Percentiles rank a stretch among this genome's conserved stretches.
Conservation (phyloP, 1,284 basidiomycete genomes). For the Heterobasidion occidentale region DNA sequence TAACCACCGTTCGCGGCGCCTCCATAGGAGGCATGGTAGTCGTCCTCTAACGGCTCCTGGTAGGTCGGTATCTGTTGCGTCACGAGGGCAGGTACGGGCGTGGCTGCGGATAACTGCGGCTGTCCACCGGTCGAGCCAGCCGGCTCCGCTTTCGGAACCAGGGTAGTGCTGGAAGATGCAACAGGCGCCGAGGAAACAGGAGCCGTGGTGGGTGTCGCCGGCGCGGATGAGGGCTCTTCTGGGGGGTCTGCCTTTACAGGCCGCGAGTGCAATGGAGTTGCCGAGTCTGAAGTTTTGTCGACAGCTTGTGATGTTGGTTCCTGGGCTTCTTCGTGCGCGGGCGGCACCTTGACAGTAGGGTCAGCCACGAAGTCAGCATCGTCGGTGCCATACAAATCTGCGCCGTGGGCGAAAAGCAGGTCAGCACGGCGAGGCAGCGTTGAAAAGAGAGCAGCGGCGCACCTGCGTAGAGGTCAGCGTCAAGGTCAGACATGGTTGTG, state of each 20-base stretch:
- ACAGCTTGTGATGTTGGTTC: slow-evolving; percentile 17
- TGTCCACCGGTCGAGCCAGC: slow-evolving; percentile 1
- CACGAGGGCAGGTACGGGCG: slow-evolving; percentile 12
- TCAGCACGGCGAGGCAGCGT: slow-evolving; percentile 4
- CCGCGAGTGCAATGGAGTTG: background rate
- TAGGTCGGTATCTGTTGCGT: slow-evolving; percentile 72
- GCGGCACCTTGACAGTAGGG: slow-evolving; percentile 26
- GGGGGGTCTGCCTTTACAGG: slow-evolving; percentile 13
- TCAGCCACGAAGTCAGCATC: slow-evolving; percentile 49
- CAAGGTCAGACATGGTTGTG: slow-evolving; percentile 60
- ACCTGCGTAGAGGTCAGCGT: slow-evolving; percentile 82
- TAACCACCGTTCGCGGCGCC: slow-evolving; percentile 21
- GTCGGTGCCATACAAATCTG: slow-evolving; percentile 77
- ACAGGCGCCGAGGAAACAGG: background rate
- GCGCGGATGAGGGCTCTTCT: background rate
- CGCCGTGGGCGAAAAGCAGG: slow-evolving; percentile 1
- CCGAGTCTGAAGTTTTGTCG: background rate
- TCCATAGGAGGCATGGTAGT: slow-evolving; percentile 36
- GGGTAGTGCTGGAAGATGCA: background rate
- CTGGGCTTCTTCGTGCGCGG: slow-evolving; percentile 16
- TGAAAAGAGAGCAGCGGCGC: slow-evolving; percentile 14
- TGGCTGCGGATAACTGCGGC: slow-evolving; percentile 10
- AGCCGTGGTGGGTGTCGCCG: background rate
- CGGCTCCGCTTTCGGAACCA: background rate
- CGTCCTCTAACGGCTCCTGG: slow-evolving; percentile 49